phyloP scores from a whole-genome alignment of 108 stramenopile species.

The Skeletonema tropicum region DNA sequence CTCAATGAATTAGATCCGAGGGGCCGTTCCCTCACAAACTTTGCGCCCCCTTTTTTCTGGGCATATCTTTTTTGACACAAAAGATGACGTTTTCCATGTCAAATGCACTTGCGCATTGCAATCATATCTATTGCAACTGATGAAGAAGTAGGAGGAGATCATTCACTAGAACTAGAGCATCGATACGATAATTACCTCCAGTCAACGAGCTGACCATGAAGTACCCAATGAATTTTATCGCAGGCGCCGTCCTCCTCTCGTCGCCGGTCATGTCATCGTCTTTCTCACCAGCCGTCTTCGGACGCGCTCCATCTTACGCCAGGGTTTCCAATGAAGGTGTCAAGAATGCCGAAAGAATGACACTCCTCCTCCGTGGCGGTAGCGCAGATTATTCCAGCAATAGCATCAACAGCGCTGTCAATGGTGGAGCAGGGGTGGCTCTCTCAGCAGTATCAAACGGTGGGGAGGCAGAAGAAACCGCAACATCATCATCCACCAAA shows the following conservation, averaged over 20 bases:
- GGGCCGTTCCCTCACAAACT: too few species aligned
- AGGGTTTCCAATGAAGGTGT: background rate
- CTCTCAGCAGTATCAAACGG: background rate
- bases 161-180: too few species aligned
- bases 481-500: constrained; percentile 1
- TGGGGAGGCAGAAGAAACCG: background rate
- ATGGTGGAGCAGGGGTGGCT: background rate
- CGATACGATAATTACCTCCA: too few species aligned
- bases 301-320: background rate
- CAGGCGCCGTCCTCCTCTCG: constrained; percentile 23
- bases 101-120: too few species aligned
- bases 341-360: background rate
- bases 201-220: constrained; percentile 5
- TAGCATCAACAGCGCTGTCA: background rate
- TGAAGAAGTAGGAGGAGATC: too few species aligned
- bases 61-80: too few species aligned
- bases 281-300: constrained; percentile 20
- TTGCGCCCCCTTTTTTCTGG: too few species aligned
- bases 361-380: constrained; percentile 27
- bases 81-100: too few species aligned
- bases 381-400: background rate
- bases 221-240: background rate
- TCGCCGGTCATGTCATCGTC: constrained; percentile 26
- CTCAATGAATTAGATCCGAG: too few species aligned
- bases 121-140: too few species aligned